A percentile compares a stretch with the other conserved stretches of the same genome.
phyloP scores from a whole-genome alignment of 352 stramenopile genomes.

The Phytopythium litorale region DNA sequence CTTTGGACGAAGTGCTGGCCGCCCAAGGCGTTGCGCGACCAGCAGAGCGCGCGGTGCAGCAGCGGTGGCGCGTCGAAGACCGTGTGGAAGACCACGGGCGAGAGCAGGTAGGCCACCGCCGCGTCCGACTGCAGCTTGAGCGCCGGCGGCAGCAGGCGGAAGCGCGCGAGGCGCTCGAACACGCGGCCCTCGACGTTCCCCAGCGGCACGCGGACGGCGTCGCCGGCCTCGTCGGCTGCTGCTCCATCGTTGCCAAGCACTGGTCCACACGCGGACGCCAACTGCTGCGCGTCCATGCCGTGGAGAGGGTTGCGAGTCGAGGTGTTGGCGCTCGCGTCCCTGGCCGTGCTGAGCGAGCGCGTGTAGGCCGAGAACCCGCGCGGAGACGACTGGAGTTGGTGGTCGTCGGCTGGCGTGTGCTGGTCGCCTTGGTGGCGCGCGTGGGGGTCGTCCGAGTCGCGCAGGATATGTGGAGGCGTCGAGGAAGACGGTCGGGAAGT shows the following conservation, averaged over 20 bases:
- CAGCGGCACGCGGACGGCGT: not conserved
- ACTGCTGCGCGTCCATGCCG: not conserved
- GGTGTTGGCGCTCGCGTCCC: not conserved
- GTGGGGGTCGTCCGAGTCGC: not conserved
- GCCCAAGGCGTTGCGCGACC: not conserved
- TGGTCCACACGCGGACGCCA: not conserved
- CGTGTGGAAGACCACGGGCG: slow-evolving; percentile 18
- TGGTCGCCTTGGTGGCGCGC: not conserved
- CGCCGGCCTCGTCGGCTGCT: not conserved
- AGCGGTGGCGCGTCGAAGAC: slow-evolving; percentile 24
- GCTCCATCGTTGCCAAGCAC: not conserved
- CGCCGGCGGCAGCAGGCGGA: slow-evolving; percentile 24
- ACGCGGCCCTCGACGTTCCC: slow-evolving; percentile 26
- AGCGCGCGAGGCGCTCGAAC: slow-evolving; percentile 30
- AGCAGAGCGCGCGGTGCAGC: slow-evolving; percentile 14
- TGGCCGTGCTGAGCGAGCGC: not conserved
- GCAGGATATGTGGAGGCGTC: not conserved
- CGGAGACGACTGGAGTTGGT: not conserved
- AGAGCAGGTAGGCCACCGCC: slow-evolving; percentile 26
- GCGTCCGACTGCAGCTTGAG: slow-evolving; percentile 32
- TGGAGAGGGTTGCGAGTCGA: not conserved
- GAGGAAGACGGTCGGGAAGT: too few species aligned
- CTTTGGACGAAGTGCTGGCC: not conserved
- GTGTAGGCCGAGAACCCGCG: slow-evolving; percentile 2
- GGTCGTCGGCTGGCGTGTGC: too few species aligned